These are phyloP conservation scores for Fusarium azukiicola DNA, from an alignment of 2,329 filamentous ascomycete species.

Conservation along the genomic window DNA sequence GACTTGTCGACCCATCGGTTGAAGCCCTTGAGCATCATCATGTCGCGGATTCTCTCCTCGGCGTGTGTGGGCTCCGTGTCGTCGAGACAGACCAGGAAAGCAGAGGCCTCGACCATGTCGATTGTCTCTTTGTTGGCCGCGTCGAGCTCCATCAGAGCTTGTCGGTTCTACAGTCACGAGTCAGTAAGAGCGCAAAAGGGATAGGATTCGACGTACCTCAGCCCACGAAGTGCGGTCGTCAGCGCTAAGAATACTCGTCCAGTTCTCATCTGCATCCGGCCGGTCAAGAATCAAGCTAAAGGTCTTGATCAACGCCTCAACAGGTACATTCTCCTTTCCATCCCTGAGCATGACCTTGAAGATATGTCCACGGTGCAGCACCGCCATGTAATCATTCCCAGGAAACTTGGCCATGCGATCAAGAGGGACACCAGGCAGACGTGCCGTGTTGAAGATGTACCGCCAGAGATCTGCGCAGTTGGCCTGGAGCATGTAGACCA, in stretches of 20 bases:
- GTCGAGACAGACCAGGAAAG: slow-evolving; percentile 41
- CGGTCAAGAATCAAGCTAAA: slow-evolving; percentile 27
- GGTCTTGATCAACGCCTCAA: slow-evolving; percentile 21
- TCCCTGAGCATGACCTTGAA: slow-evolving; percentile 36
- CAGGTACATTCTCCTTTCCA: slow-evolving; percentile 19
- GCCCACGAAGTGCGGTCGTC: slow-evolving; percentile 42
- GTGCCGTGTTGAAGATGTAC: slow-evolving; percentile 36
- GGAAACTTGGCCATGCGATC: slow-evolving; percentile 39
- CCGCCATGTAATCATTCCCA: slow-evolving; percentile 36
- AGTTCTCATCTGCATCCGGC: slow-evolving; percentile 18
- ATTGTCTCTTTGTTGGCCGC: slow-evolving; percentile 28
- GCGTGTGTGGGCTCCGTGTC: slow-evolving; percentile 30
- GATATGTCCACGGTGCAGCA: slow-evolving; percentile 37
- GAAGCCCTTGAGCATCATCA: slow-evolving; percentile 40
- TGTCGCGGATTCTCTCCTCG: slow-evolving; percentile 32
- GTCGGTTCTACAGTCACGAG: slow-evolving; percentile 27
- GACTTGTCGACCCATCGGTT: slow-evolving; percentile 44
- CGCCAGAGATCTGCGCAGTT: slow-evolving; percentile 38
- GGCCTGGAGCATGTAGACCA: slow-evolving; percentile 29
- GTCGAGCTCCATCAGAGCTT: slow-evolving; percentile 29
- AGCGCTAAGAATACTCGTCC: slow-evolving; percentile 39
- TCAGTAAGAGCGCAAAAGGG: not conserved
- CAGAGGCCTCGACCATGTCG: slow-evolving; percentile 37
- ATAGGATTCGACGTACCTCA: slow-evolving; percentile 20
- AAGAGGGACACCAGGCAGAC: slow-evolving; percentile 29